Base-by-base conservation (phyloP, 2,329 filamentous ascomycete species). In the Trichoderma asperellum region DNA sequence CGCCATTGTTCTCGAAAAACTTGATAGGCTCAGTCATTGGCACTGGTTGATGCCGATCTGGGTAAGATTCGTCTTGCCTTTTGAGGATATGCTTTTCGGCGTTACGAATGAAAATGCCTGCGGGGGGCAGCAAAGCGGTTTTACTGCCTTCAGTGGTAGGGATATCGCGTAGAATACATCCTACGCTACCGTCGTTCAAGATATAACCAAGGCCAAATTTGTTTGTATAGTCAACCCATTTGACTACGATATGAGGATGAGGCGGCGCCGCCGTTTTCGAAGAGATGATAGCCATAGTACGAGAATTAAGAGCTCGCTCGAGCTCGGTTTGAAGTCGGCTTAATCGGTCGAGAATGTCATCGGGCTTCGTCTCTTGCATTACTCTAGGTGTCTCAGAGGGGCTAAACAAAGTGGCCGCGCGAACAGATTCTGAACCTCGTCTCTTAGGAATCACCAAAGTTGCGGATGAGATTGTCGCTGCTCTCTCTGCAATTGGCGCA, bases 221-320 rank as follows among this genome's bases (percentile, higher is more conserved):
- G 79, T 94, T 93, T 70, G 92, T 93, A 78, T 96, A 96, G 77
- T 96, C 92, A 7, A 96, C 92, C 92, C 92, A 96, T 76, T 94
- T 93, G 12, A 91, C 87, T 14, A 91, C 88, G 56, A 91, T 87
- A 76, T 89, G 81, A 76, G 91, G 85, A 76, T 90, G 79, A 71
- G 89, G 76, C 76, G 86, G 81, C 68, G 85, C 78, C 71, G 84
- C 79, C 69, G 85, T 81, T 79, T 87, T 86, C 11, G 86, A 82
- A 0, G 84, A 85, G 60, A 89, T 81, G 66, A 89, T 83, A 24
- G 88, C 88, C 84, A 88, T 89, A 0, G 87, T 84, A 75, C 89
- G 84, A 49, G 88, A 83, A 73, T 90, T 90, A 8, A 91, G 79
- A 3, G 88, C 88, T 58, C 88, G 82, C 73, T 90, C 88, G 29